Evolutionary conservation across 1,284 basidiomycete genomes (phyloP).

Genomic region (Ustilago curta): DNA sequence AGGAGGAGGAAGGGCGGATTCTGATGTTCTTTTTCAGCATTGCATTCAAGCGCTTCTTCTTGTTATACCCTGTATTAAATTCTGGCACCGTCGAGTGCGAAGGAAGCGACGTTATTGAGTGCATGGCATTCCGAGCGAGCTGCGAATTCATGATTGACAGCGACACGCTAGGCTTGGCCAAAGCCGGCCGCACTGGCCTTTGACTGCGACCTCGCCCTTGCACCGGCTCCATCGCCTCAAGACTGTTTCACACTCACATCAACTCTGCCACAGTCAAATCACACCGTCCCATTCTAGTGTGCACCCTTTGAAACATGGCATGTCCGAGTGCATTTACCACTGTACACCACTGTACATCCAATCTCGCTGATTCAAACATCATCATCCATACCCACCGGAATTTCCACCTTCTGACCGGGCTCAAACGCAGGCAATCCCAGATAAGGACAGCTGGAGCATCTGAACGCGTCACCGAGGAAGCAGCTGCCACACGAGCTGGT

Average conservation of each 20-base stretch:
- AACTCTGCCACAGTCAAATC: neutral
- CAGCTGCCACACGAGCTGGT: constrained; percentile 98
- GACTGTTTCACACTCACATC: neutral
- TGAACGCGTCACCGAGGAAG: constrained; percentile 96
- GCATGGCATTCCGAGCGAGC: too few species aligned
- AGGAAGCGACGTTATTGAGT: neutral
- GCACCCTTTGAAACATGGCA: neutral
- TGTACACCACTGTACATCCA: too few species aligned
- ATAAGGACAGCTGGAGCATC: constrained; percentile 95
- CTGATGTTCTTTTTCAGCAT: constrained; percentile 4
- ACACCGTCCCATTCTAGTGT: neutral
- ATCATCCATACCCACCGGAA: constrained; percentile 69
- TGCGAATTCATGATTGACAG: neutral
- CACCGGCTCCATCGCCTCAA: neutral
- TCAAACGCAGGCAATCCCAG: constrained; percentile 96
- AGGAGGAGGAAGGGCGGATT: constrained; percentile 43
- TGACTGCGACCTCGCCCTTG: neutral
- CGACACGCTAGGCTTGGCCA: neutral
- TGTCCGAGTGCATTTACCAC: neutral
- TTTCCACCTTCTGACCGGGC: constrained; percentile 94
- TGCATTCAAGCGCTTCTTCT: neutral
- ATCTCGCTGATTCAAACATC: constrained; percentile 58
- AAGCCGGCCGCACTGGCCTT: neutral
- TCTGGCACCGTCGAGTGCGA: neutral
- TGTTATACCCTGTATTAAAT: neutral